A percentile compares a stretch with the other conserved stretches of the same genome.
These are phyloP conservation scores for Flaveria brownii DNA, from an alignment of 129 eudicot genomes.

Conservation along the genomic window DNA sequence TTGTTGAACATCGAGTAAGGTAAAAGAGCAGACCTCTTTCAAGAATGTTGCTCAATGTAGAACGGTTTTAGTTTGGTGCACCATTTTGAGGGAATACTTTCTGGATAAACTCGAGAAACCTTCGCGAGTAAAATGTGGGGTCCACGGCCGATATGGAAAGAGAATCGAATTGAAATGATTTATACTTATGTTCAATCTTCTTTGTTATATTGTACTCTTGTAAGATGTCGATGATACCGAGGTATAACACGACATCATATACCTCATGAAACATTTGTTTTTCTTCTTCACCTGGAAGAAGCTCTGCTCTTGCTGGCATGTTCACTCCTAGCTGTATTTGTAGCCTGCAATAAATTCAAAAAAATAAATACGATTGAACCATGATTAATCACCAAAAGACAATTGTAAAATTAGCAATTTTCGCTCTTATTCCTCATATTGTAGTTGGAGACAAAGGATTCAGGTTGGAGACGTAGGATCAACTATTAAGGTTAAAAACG, in stretches of 20 bases:
- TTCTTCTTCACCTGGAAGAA: constrained; percentile 51
- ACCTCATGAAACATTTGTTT: constrained; percentile 69
- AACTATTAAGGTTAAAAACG: no score
- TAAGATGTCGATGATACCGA: constrained; percentile 88
- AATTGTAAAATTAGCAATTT: neutral
- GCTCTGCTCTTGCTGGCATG: constrained; percentile 99
- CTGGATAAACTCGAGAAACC: constrained; percentile 74
- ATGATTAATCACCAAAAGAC: neutral
- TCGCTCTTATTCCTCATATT: no score
- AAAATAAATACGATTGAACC: neutral
- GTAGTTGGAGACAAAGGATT: no score
- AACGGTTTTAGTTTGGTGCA: constrained; percentile 33
- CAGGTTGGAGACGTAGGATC: no score
- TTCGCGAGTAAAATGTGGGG: constrained; percentile 71
- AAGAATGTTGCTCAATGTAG: neutral
- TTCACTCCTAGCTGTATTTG: constrained; percentile 96
- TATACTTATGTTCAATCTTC: constrained; percentile 89
- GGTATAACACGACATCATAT: constrained; percentile 82
- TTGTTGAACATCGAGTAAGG: constrained; percentile 4
- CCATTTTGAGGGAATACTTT: constrained; percentile 74
- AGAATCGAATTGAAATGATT: constrained; percentile 81
- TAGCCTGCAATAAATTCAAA: constrained; percentile 41
- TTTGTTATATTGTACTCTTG: constrained; percentile 85
- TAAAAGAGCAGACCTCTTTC: neutral
- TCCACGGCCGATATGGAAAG: constrained; percentile 84